Base-by-base conservation (phyloP, 2,329 filamentous ascomycete species). In the Trichoderma polysporum region DNA sequence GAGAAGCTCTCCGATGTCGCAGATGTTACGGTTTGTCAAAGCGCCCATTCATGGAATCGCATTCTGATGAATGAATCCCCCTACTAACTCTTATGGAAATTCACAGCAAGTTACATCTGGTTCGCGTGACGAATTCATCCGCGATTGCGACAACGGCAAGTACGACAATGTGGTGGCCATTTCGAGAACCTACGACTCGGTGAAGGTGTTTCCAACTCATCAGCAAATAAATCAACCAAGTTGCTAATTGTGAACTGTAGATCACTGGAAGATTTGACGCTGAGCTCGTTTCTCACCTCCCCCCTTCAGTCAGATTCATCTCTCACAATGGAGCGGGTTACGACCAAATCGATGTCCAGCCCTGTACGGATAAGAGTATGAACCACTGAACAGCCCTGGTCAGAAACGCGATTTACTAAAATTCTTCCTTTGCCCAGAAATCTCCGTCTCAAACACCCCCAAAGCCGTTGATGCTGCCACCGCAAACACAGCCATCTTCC, bases 381-480 rank as follows among this genome's bases (percentile, higher is more conserved):
- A 39, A n/a, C n/a, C 17, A 19, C 39, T 10, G 7, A n/a, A 9
- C 7, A 41, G n/a, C 7, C 10, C 8, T 10, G n/a, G 17, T n/a
- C 17, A 19, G n/a, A n/a, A 4, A 19, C 4, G 1, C 8, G 17
- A 19, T 19, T 41, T 19, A 8, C 39, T 41, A 41, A 41, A 6
- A 19, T 19, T 41, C 17, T 41, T 41, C 39, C 2, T 8, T n/a
- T 10, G 2, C n/a, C 10, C n/a, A 41, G 39, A 41, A 41, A 41
- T 41, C 17, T 41, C 39, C 9, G 35, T 88, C 70, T 87, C 83
- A 75, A 87, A 86, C 69, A 80, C 81, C 0, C 73, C 82, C 2
- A 79, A 87, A 67, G 85, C 84, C 0, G 84, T 84, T 0, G 80
- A 84, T 0, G 82, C 87, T 63, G 83, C 84, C 2, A 84, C 82